Evolutionary conservation across 164 flowering plant species (phyloP).

Genomic region (Nymphaea colorata): DNA sequence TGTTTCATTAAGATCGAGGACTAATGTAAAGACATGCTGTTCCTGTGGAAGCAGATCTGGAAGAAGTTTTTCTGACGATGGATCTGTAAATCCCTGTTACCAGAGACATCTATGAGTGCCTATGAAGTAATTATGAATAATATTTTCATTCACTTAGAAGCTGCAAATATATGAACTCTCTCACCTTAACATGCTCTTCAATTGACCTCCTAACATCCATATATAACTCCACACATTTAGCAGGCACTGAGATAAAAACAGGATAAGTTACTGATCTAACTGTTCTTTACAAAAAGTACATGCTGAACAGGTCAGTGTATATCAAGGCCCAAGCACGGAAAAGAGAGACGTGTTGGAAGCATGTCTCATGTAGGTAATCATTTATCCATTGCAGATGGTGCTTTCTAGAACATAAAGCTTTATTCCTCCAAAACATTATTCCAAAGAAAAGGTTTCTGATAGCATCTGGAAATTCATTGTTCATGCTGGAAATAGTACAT

Average conservation of each 20-base stretch:
- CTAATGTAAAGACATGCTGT: conserved; percentile 80
- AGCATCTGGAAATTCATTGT: no score
- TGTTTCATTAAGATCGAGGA: conserved; percentile 87
- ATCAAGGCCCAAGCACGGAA: not conserved
- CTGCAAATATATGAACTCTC: conserved; percentile 3
- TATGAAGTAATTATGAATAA: not conserved
- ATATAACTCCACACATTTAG: conserved; percentile 59
- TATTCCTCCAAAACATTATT: no score
- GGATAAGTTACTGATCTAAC: conserved; percentile 2
- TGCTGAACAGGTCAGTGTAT: not conserved
- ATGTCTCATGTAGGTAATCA: not conserved
- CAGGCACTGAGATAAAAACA: conserved; percentile 43
- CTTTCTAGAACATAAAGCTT: no score
- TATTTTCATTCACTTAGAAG: not conserved
- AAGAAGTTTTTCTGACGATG: conserved; percentile 87
- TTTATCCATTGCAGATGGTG: no score
- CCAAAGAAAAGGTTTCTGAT: no score
- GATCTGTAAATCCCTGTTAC: conserved; percentile 73
- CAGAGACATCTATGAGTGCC: not conserved
- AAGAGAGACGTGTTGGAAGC: not conserved
- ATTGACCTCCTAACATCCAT: conserved; percentile 52
- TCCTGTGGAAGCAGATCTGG: conserved; percentile 87
- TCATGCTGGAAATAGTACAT: no score
- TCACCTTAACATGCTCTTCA: conserved; percentile 75
- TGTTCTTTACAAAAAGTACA: not conserved